phyloP scores from a whole-genome alignment of 2,329 filamentous ascomycete species.

The Fusarium paranaense region DNA sequence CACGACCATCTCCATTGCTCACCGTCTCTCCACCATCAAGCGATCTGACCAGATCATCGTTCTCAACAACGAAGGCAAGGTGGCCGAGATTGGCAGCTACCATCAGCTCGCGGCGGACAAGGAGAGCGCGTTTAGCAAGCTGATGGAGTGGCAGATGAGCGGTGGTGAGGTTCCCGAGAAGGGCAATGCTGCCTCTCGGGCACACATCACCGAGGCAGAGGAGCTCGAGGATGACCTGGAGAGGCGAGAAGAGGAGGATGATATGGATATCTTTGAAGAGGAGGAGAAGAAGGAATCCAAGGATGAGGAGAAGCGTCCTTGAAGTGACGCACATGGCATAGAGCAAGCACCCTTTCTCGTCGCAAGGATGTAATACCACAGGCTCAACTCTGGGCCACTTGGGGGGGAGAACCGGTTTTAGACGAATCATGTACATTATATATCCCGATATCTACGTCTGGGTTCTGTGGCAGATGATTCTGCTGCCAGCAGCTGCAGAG shows the following conservation, averaged over 20 bases:
- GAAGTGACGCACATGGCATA: slow-evolving; percentile 13
- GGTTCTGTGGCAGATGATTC: slow-evolving; percentile 34
- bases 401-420: slow-evolving; percentile 26
- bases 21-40: slow-evolving; percentile 96
- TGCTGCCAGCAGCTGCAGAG: slow-evolving; percentile 30
- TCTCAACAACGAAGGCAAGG: slow-evolving; percentile 84
- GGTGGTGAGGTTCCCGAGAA: slow-evolving; percentile 74
- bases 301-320: slow-evolving; percentile 36
- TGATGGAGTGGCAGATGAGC: slow-evolving; percentile 99
- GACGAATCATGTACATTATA: slow-evolving; percentile 46
- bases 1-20: slow-evolving; percentile 97
- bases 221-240: slow-evolving; percentile 64
- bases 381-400: slow-evolving; percentile 6
- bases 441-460: slow-evolving; percentile 43
- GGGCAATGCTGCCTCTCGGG: slow-evolving; percentile 46
- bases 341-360: slow-evolving; percentile 9
- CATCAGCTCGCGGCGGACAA: slow-evolving; percentile 77
- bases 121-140: slow-evolving; percentile 87
- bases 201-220: slow-evolving; percentile 63
- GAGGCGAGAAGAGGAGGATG: slow-evolving; percentile 51
- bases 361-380: slow-evolving; percentile 34
- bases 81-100: slow-evolving; percentile 92
- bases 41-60: slow-evolving; percentile 95
- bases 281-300: slow-evolving; percentile 38
- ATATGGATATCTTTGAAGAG: slow-evolving; percentile 46